Base-by-base conservation (phyloP, 805 yeast genomes). In the Dipodascopsis uninucleata region DNA sequence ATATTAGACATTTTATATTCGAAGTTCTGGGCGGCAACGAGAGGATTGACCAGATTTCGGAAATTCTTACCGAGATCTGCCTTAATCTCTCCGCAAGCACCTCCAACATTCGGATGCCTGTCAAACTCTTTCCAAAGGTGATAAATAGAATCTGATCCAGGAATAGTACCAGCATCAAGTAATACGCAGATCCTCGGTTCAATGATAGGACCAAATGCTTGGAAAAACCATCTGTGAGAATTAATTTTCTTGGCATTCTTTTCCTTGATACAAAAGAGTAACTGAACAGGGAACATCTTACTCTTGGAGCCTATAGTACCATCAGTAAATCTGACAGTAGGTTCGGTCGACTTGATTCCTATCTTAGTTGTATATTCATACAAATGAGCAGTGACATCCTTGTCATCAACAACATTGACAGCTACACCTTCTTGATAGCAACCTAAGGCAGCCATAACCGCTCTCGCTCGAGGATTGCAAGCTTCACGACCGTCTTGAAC, bases 51-150 rank as follows among this genome's bases (percentile, higher is more conserved):
- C 34, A 90, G 68, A 36, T 74, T 71, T 36, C 60, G 64, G 49
- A 71, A 75, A 9, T 70, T 72, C 18, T 69, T 70, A 2, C 97
- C 97, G 42, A 89, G 68, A 64, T 82, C 80, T 0, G 93, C 94
- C 53, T 79, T 82, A 66, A 93, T 90, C 62, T 93, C 97, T 43
- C 98, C 98, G 77, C 98, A 90, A 1, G 97, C 95, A 31, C 98
- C 98, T 2, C 95, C 98, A 17, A 90, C 94, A 42, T 79, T 76
- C 1, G 87, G 82, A 57, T 80, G 74, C 49, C 71, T 72, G 51
- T 77, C 78, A 61, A 90, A 93, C 31, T 89, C 77, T 62, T 80
- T 81, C 98, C 98, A 90, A 45, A 93, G 68, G 56, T 85, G 84
- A 63, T 85, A 89, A 40, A 90, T 77, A 2, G 97, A 82, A 55